Conservation (phyloP, 1,139 yeast species). For the Diutina mesorugosa region DNA sequence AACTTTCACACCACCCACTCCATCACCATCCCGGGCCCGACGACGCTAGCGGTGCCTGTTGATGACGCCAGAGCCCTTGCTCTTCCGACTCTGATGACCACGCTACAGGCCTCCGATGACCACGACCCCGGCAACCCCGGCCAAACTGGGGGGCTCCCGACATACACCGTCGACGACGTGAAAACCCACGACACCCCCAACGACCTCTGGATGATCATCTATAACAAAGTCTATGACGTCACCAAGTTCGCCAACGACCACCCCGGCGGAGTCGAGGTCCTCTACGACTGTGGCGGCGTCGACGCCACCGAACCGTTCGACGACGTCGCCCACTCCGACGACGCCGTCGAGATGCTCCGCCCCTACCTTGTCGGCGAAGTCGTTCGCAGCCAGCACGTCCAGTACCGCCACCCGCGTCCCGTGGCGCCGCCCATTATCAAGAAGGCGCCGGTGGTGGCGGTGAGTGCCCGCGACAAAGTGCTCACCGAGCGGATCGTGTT, state of each 20-base stretch:
- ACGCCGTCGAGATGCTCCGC: conserved; percentile 25
- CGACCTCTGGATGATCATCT: conserved; percentile 58
- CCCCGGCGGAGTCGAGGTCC: conserved; percentile 63
- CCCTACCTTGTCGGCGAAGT: conserved; percentile 24
- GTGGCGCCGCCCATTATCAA: background rate
- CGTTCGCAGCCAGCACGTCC: background rate
- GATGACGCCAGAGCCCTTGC: background rate
- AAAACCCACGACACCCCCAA: conserved; percentile 29
- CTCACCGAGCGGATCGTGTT: background rate
- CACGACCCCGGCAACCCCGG: background rate
- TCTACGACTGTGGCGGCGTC: conserved; percentile 59
- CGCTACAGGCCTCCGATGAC: background rate
- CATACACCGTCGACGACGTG: conserved; percentile 14
- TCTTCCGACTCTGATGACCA: background rate
- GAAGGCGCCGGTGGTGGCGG: background rate
- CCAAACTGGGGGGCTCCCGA: background rate
- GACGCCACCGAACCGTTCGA: conserved; percentile 55
- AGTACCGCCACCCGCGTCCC: background rate
- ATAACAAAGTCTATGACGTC: conserved; percentile 49
- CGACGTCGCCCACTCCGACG: conserved; percentile 37
- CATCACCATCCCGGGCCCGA: background rate
- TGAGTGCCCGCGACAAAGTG: background rate
- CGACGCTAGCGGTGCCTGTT: background rate
- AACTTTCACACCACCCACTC: background rate
- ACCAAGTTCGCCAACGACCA: conserved; percentile 37